Conservation (phyloP, 2,329 filamentous ascomycete genomes). For the Penicillium polonicum region DNA sequence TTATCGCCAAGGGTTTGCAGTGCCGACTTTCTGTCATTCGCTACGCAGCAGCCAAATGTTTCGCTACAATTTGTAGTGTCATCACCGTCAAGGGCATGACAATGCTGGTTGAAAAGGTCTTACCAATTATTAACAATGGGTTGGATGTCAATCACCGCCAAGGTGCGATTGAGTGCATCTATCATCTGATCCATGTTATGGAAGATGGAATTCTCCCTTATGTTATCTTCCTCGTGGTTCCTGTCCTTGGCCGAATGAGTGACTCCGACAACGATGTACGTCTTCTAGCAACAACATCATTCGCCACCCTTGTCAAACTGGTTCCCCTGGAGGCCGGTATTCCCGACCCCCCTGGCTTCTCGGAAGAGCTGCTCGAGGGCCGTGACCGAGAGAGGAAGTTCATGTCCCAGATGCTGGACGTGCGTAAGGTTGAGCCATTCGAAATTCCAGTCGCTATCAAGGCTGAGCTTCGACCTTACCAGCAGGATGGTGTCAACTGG, state of each 20-base stretch:
- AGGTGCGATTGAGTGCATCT: slow-evolving; percentile 91
- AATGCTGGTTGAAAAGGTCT: slow-evolving; percentile 84
- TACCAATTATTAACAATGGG: slow-evolving; percentile 89
- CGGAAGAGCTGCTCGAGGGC: slow-evolving; percentile 80
- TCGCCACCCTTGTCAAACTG: slow-evolving; percentile 93
- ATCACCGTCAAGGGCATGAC: slow-evolving; percentile 96
- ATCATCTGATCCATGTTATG: slow-evolving; percentile 98
- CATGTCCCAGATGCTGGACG: slow-evolving; percentile 92
- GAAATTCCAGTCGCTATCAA: slow-evolving; percentile 95
- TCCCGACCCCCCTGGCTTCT: slow-evolving; percentile 90
- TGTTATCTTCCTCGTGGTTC: slow-evolving; percentile 97
- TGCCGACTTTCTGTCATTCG: slow-evolving; percentile 87
- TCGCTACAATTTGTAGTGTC: slow-evolving; percentile 95
- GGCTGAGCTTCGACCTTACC: slow-evolving; percentile 91
- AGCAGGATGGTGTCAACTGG: slow-evolving; percentile 99
- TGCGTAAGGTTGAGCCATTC: slow-evolving; percentile 94
- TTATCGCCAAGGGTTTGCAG: slow-evolving; percentile 83
- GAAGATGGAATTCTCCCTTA: slow-evolving; percentile 94
- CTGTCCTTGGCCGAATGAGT: slow-evolving; percentile 95
- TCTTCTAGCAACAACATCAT: slow-evolving; percentile 91
- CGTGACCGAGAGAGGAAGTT: slow-evolving; percentile 94
- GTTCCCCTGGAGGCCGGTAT: slow-evolving; percentile 97
- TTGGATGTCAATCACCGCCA: slow-evolving; percentile 85
- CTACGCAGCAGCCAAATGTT: slow-evolving; percentile 95
- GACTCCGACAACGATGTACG: slow-evolving; percentile 96